phyloP scores from a whole-genome alignment of 2,329 filamentous ascomycete genomes.

The Pestalotiopsis sp. region DNA sequence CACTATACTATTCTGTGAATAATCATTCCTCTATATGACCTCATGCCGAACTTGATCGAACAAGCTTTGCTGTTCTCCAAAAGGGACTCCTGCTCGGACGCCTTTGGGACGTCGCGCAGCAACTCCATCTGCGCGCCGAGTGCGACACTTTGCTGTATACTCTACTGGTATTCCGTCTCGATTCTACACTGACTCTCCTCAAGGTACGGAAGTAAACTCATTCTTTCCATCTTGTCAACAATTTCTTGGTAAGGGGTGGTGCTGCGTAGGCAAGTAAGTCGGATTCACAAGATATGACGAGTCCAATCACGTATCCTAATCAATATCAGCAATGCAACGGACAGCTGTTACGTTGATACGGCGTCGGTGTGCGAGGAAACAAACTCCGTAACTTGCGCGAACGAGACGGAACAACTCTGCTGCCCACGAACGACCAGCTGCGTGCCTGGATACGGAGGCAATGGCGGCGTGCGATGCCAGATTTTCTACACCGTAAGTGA shows the following conservation, averaged over 20 bases:
- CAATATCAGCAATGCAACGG: background rate
- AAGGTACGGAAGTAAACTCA: background rate
- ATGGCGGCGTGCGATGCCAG: background rate
- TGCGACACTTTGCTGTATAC: constrained; percentile 1
- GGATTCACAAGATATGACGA: background rate
- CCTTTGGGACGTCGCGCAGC: background rate
- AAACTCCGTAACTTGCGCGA: constrained; percentile 1
- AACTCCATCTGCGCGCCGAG: constrained; percentile 6
- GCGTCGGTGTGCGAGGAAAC: background rate
- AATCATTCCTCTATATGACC: background rate
- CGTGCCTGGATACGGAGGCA: background rate
- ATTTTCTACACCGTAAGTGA: background rate
- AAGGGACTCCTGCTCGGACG: constrained; percentile 5
- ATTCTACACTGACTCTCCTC: background rate
- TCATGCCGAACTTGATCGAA: background rate
- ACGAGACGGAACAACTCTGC: background rate
- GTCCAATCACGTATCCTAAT: background rate
- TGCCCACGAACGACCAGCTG: constrained; percentile 9
- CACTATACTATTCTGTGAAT: too few relatives aligned
- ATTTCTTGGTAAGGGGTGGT: constrained; percentile 5
- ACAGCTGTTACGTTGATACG: constrained; percentile 6
- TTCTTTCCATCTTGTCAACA: constrained; percentile 6
- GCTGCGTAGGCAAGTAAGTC: constrained; percentile 9
- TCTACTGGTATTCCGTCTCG: background rate
- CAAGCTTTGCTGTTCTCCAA: background rate